Evolutionary conservation across 345 rosid genomes (phyloP), one percentile per base, ranked within the genome.

Genomic region (Brassica incana): DNA sequence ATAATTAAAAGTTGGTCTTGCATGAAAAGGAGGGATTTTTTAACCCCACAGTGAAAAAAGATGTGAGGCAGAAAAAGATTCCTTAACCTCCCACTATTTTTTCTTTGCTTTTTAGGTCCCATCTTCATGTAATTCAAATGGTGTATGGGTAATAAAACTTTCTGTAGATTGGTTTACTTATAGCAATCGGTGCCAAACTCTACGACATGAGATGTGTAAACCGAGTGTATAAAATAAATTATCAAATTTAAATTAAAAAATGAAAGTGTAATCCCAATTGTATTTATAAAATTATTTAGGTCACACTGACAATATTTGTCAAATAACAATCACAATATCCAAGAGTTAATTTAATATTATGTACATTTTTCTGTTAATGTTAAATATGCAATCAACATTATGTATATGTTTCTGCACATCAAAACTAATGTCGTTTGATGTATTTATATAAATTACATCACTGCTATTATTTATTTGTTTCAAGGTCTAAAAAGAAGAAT

Each of bases 11-110:
- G 50, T 43, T 32, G 38, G 78, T 33, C 36, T 71, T 1, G 83
- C 80, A 76, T 81, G 74, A 71, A 81, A 81, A 81, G 83, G 70
- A 76, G 83, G 77, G 52, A 76, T 71, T 80, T 80, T 67, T 80
- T 80, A 76, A 80, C 83, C 83, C 80, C 83, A 76, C 83, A 66
- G 83, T 81, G 80, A 81, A 81, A 79, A 73, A 76, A 81, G 80
- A 71, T 76, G 80, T 23, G 80, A 75, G 73, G 73, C 83, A 71
- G 77, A 76, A 60, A 71, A 81, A 81, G 83, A 81, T 81, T 76
- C 80, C 83, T 81, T 64, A 80, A 75, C 83, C 43, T 30, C 36
- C 74, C 82, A 74, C 74, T 79, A 73, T 67, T 45, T 76, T 9
- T 20, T 56, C 36, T 50, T 40, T 40, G 30, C 60, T 38, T 50